phyloP scores from a whole-genome alignment of 768 basidiomycete species.

The Naganishia vaughanmartiniae region DNA sequence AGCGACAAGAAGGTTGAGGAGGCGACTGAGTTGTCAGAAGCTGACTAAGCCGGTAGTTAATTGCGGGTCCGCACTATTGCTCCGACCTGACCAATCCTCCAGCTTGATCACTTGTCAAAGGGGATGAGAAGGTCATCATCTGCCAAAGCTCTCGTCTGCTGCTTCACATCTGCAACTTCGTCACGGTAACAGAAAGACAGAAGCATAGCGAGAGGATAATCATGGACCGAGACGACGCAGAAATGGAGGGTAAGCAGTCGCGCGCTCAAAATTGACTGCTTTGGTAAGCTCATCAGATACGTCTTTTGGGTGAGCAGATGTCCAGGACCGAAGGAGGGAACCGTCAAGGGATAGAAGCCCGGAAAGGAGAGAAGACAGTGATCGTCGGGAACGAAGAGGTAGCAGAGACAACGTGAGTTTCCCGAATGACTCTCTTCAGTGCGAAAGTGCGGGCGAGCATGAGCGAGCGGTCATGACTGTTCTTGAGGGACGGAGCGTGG shows the following conservation, averaged over 20 bases:
- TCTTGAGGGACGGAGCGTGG: not conserved
- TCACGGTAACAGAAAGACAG: not conserved
- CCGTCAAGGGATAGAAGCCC: constrained; percentile 23
- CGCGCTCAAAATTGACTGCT: not conserved
- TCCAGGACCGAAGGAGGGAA: constrained; percentile 25
- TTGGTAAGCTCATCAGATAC: not conserved
- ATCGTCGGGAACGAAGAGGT: constrained; percentile 24
- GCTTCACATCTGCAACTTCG: too few species aligned
- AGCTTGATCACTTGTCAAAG: not conserved
- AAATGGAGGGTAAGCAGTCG: constrained; percentile 26
- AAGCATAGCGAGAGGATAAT: not conserved
- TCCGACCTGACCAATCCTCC: too few species aligned
- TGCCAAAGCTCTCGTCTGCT: too few species aligned
- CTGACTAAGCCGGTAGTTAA: too few species aligned
- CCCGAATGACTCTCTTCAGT: not conserved
- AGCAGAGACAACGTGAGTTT: constrained; percentile 21
- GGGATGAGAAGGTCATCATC: not conserved
- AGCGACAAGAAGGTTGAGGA: too few species aligned
- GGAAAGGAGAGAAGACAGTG: constrained; percentile 12
- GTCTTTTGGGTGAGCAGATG: not conserved
- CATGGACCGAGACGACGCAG: constrained; percentile 29
- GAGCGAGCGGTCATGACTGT: constrained; percentile 22
- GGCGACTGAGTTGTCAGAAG: too few species aligned
- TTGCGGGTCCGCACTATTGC: too few species aligned
- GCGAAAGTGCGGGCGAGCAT: not conserved